These are phyloP conservation scores for Remersonia thermophila DNA, from an alignment of 2,329 filamentous ascomycete genomes.

Conservation along the genomic window DNA sequence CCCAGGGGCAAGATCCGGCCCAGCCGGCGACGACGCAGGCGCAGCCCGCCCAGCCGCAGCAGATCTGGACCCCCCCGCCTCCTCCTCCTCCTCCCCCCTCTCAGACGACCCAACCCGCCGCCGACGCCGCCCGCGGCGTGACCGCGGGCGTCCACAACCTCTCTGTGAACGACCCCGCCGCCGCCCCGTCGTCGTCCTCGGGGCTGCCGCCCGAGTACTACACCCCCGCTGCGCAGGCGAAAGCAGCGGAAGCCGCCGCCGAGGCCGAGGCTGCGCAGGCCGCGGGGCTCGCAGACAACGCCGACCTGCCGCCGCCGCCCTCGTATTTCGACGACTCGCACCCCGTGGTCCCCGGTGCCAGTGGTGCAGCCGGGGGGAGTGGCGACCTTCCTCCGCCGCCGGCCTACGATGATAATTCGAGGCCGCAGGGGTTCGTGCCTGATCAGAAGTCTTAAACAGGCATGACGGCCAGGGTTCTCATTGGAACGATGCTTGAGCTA, in stretches of 20 bases:
- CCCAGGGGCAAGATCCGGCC: too few relatives aligned
- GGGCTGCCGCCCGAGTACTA: slow-evolving; percentile 1
- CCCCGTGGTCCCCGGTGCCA: background rate
- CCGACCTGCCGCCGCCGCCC: slow-evolving; percentile 15
- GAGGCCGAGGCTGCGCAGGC: slow-evolving; percentile 11
- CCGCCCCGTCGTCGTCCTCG: background rate
- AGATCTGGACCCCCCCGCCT: too few relatives aligned
- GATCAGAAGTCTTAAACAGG: background rate
- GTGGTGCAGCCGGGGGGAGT: background rate
- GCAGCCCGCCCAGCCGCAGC: too few relatives aligned
- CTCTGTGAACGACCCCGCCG: slow-evolving; percentile 3
- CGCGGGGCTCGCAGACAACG: background rate
- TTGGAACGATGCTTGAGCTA: too few relatives aligned
- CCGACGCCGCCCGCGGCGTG: too few relatives aligned
- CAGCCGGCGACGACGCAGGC: background rate
- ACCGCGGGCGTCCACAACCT: too few relatives aligned
- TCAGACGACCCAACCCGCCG: background rate
- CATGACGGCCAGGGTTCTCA: too few relatives aligned
- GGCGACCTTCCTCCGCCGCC: background rate
- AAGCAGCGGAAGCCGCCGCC: slow-evolving; percentile 18
- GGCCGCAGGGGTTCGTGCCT: background rate
- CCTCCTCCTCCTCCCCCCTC: background rate
- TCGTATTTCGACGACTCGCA: slow-evolving; percentile 14
- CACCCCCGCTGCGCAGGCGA: slow-evolving; percentile 10
- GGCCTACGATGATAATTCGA: background rate